Base-by-base conservation (phyloP, 495 filamentous ascomycete genomes). In the Neurospora sp. region DNA sequence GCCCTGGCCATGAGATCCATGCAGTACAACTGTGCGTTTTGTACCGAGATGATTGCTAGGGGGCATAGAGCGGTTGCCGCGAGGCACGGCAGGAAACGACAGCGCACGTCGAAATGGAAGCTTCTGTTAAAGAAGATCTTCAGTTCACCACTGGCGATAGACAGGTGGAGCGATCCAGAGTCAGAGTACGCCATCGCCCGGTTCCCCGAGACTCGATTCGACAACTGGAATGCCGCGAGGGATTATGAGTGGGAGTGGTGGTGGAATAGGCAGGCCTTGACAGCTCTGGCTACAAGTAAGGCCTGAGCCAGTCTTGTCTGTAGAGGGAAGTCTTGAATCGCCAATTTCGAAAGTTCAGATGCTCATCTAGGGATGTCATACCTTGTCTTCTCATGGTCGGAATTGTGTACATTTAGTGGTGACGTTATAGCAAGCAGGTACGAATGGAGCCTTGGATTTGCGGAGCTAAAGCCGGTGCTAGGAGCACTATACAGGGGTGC, bases 211-310 rank as follows among this genome's bases (percentile, higher is more conserved):
- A 35, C 22, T 16, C 22, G 53, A 18, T 35, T 35, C 22, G 53
- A 65, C 53, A 31, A 9, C 14, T 65, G 53, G 53, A 65, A 65
- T 37, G 53, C 70, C 65, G 20, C 41, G 59, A 72, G 79, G 35
- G 77, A 80, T 71, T 59, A 71, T 7, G 75, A 70, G 14, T 81
- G 79, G 79, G 74, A 81, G 72, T 72, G 37, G 9, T 81, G 79
- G 79, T 81, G 78, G 78, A 70, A 73, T 4, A 42, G 22, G 5
- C 78, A 80, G 44, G 73, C 41, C 1, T 65, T 65, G 53, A 65
- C 22, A 18, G 8, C 1, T 8, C 31, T 35, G 48, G 22, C 9
- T 22, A 3, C 20, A 65, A 65, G 53, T 7, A 35, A 37, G 14
- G 22, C 14, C 53, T 65, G 53, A 35, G 12, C 27, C 27, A 35